Evolutionary conservation across 2,329 filamentous ascomycete species (phyloP).

Genomic region (Colletotrichum chrysophilum): DNA sequence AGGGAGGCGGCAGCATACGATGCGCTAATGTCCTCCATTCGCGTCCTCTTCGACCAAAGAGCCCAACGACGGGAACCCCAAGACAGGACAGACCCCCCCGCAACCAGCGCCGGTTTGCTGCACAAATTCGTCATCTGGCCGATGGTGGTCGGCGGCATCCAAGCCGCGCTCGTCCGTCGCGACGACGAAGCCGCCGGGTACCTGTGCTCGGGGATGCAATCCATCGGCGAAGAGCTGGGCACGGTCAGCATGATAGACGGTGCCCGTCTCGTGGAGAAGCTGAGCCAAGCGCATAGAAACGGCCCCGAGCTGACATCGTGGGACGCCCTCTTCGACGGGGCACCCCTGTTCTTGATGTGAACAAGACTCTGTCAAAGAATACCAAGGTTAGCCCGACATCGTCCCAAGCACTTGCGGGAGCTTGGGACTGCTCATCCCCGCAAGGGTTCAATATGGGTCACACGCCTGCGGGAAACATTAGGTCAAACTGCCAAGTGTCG

Average conservation of each 20-base stretch:
- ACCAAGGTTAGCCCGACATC: neutral
- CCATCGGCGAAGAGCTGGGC: neutral
- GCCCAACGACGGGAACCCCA: neutral
- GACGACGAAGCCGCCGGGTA: neutral
- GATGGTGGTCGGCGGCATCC: neutral
- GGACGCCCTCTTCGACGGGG: constrained; percentile 4
- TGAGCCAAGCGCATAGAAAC: neutral
- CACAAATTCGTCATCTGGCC: constrained; percentile 11
- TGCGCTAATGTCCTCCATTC: neutral
- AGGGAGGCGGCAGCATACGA: neutral
- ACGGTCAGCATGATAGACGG: constrained; percentile 11
- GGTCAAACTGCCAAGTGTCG: constrained; percentile 16
- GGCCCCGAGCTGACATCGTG: neutral
- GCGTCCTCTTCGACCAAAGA: neutral
- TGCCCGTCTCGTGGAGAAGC: neutral
- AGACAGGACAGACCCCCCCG: neutral
- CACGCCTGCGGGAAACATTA: neutral
- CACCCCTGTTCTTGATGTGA: constrained; percentile 10
- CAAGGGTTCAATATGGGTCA: neutral
- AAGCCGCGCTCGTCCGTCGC: neutral
- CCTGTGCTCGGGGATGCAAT: neutral
- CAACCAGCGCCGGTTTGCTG: neutral
- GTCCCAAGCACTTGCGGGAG: neutral
- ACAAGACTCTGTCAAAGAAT: neutral
- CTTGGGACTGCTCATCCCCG: neutral